Conservation (phyloP, 169 alveolate genomes). For the Cryptosporidium viatorum region DNA sequence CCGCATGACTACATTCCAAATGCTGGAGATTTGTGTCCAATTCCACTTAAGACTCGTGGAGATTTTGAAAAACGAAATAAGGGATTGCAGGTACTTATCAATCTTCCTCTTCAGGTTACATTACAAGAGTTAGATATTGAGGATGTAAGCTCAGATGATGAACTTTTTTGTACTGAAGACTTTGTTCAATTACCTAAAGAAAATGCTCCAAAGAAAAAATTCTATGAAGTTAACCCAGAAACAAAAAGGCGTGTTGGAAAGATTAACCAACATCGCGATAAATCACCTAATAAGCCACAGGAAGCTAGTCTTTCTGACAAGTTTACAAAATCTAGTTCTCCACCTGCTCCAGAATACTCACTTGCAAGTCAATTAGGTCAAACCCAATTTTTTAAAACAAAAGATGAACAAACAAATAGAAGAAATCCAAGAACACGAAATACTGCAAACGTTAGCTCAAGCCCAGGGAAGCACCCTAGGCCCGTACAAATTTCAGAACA, state of each 20-base stretch:
- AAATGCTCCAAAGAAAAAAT: neutral
- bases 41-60: neutral
- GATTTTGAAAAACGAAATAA: neutral
- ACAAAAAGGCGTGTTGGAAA: neutral
- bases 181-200: neutral
- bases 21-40: neutral
- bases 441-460: neutral
- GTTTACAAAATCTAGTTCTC: no score
- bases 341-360: no score
- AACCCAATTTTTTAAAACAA: no score
- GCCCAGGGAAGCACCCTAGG: neutral
- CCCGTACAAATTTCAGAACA: neutral
- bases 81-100: neutral
- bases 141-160: constrained; percentile 8
- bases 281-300: neutral
- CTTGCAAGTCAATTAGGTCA: no score
- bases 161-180: neutral
- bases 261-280: neutral
- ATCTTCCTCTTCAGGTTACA: neutral
- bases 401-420: neutral
- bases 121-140: neutral
- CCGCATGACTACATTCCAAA: neutral
- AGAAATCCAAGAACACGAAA: neutral
- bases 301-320: no score
- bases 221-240: neutral